Evolutionary conservation across 371 early-diverging fungal genomes (phyloP), one percentile per base, ranked within the genome.

Genomic region (Chytridiales sp.): DNA sequence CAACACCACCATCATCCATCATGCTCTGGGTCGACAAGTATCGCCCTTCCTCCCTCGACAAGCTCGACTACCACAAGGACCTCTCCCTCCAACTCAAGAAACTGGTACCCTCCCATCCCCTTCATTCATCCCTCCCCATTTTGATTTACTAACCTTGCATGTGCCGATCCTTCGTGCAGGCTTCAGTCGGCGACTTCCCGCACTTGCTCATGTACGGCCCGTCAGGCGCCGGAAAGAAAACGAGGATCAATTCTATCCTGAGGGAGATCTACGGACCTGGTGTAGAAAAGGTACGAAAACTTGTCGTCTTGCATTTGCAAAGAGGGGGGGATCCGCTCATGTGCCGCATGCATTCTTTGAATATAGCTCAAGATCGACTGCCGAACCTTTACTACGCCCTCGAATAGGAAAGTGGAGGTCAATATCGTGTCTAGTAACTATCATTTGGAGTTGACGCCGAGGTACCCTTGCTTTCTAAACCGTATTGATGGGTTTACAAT

Each of bases 1-100:
- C 50, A 38, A 38, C 17, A 17, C 26, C n/a, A n/a, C 87, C 86
- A 87, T 85, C 88, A 67, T n/a, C n/a, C n/a, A n/a, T n/a, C n/a
- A n/a, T n/a, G n/a, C 83, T 99, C 39, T 99, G 97, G 97, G 90
- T 92, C 38, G 99, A 99, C 79, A 97, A 97, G 75, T 88, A 99
- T 73, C 81, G 91, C 43, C 99, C 99, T 32, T 80, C 75, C 46
- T 68, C 81, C 29, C 85, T 99, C 50, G 90, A 91, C 62, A 82
- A 89, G 64, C 84, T 99, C 57, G 84, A 85, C 66, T 92, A 87
- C 71, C 95, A 96, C 70, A 50, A 69, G 13, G 85, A 85, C 30
- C 72, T 96, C 30, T 85, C 90, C 5, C 65, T 59, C 29, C 88
- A 89, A 48, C 80, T 98, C 30, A 84, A 83, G 58, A 79, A 77